Evolutionary conservation across 2,329 filamentous ascomycete genomes (phyloP).

Genomic region (Pseudogymnoascus sp.): DNA sequence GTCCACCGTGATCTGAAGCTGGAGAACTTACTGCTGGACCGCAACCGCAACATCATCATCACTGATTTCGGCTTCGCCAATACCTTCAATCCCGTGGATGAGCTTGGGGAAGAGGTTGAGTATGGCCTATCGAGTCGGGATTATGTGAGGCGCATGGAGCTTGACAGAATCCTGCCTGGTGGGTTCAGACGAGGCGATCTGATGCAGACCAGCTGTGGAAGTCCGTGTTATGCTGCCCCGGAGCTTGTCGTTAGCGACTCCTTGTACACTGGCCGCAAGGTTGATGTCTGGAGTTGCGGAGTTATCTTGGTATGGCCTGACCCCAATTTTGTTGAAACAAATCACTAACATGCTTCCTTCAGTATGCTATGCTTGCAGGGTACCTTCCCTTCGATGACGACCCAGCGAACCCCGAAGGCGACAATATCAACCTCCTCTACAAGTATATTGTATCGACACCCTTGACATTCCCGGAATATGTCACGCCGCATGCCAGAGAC

Average conservation of each 20-base stretch:
- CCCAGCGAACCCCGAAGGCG: slow-evolving; percentile 93
- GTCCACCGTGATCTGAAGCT: slow-evolving; percentile 95
- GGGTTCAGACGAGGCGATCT: slow-evolving; percentile 80
- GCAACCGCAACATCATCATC: slow-evolving; percentile 98
- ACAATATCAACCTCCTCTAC: slow-evolving; percentile 98
- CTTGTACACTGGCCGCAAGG: slow-evolving; percentile 91
- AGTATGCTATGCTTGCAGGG: slow-evolving; percentile 98
- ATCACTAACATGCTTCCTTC: slow-evolving; percentile 19
- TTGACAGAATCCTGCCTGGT: slow-evolving; percentile 68
- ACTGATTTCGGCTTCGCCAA: slow-evolving; percentile 99
- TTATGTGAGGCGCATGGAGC: slow-evolving; percentile 74
- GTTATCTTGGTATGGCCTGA: slow-evolving; percentile 78
- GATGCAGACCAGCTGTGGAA: slow-evolving; percentile 98
- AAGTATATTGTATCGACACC: slow-evolving; percentile 98
- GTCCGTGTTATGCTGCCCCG: slow-evolving; percentile 93
- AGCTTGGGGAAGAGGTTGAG: slow-evolving; percentile 84
- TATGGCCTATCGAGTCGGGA: slow-evolving; percentile 79
- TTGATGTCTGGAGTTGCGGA: slow-evolving; percentile 98
- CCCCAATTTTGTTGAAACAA: not conserved
- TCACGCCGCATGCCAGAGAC: slow-evolving; percentile 91
- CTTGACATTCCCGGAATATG: slow-evolving; percentile 96
- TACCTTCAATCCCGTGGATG: slow-evolving; percentile 83
- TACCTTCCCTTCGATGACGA: slow-evolving; percentile 98
- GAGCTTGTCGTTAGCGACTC: slow-evolving; percentile 97
- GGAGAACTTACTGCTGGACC: slow-evolving; percentile 88